Conservation (phyloP, 2,329 filamentous ascomycete species). For the Coniochaeta sp. region DNA sequence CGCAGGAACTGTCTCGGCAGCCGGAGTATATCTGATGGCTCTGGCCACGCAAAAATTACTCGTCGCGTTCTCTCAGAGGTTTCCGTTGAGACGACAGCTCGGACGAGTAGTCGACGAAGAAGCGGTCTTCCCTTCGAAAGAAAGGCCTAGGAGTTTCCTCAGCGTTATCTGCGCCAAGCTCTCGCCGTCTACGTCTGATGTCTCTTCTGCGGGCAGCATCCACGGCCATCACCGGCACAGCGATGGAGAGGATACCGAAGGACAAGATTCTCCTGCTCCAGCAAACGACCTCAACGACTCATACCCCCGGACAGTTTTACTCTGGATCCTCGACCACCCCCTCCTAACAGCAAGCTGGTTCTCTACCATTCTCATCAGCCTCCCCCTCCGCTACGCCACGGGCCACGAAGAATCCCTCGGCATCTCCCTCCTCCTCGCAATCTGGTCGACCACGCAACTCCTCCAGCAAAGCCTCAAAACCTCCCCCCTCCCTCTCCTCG, state of each 20-base stretch:
- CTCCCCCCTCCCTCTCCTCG: background rate
- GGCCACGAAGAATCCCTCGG: constrained; percentile 34
- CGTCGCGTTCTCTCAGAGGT: background rate
- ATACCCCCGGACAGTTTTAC: background rate
- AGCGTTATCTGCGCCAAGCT: background rate
- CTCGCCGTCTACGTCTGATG: background rate
- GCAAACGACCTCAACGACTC: background rate
- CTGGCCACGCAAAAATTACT: constrained; percentile 17
- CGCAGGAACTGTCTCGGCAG: constrained; percentile 23
- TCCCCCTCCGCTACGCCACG: constrained; percentile 29
- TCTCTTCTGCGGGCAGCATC: background rate
- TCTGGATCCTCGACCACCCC: constrained; percentile 14
- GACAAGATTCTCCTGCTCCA: background rate
- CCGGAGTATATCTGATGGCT: constrained; percentile 19
- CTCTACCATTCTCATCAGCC: constrained; percentile 27
- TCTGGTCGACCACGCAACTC: constrained; percentile 38
- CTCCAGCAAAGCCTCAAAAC: constrained; percentile 30
- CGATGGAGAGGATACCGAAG: background rate
- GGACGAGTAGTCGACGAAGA: background rate
- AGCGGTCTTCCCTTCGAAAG: background rate
- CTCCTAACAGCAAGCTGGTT: constrained; percentile 23
- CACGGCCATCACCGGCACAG: background rate
- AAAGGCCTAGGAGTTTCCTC: background rate
- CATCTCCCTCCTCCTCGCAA: constrained; percentile 36
- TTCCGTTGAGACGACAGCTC: background rate